These are phyloP conservation scores for Remersonia thermophila DNA, from an alignment of 2,329 filamentous ascomycete species.

Conservation along the genomic window DNA sequence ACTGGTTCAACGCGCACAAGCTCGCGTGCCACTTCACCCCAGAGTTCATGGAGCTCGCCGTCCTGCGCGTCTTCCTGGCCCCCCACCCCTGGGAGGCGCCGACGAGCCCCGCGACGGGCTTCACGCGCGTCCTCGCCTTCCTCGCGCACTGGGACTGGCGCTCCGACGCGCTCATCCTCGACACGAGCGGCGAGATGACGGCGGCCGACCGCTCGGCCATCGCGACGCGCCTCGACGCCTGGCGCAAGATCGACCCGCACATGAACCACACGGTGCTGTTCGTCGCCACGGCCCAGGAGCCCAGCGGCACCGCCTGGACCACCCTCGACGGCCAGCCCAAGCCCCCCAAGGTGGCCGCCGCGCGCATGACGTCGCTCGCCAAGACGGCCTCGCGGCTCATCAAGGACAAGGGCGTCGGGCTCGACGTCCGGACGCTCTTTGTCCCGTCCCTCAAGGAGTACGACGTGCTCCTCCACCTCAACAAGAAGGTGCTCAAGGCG, in stretches of 20 bases:
- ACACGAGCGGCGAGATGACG: constrained; percentile 55
- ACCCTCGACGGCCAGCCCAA: constrained; percentile 36
- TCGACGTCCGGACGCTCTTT: constrained; percentile 52
- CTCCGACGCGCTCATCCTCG: constrained; percentile 66
- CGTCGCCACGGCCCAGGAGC: constrained; percentile 66
- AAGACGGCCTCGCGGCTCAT: constrained; percentile 59
- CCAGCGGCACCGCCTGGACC: constrained; percentile 70
- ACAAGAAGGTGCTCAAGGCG: constrained; percentile 36
- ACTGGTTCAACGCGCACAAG: constrained; percentile 80
- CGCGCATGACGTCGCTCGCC: constrained; percentile 70
- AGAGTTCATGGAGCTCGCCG: constrained; percentile 76
- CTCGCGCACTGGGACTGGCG: constrained; percentile 90
- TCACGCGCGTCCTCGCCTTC: constrained; percentile 68
- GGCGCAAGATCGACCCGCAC: constrained; percentile 76
- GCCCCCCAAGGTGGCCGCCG: constrained; percentile 72
- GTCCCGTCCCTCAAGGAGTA: constrained; percentile 62
- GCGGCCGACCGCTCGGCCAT: constrained; percentile 49
- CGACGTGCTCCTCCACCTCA: constrained; percentile 71
- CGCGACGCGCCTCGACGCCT: constrained; percentile 62
- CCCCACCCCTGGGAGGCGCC: constrained; percentile 72
- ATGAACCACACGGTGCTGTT: constrained; percentile 79
- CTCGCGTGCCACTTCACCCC: constrained; percentile 63
- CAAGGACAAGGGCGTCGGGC: constrained; percentile 34
- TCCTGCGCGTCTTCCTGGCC: constrained; percentile 63
- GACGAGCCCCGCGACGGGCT: constrained; percentile 64